phyloP scores from a whole-genome alignment of 179 eudicot species.

The Silene coronaria region DNA sequence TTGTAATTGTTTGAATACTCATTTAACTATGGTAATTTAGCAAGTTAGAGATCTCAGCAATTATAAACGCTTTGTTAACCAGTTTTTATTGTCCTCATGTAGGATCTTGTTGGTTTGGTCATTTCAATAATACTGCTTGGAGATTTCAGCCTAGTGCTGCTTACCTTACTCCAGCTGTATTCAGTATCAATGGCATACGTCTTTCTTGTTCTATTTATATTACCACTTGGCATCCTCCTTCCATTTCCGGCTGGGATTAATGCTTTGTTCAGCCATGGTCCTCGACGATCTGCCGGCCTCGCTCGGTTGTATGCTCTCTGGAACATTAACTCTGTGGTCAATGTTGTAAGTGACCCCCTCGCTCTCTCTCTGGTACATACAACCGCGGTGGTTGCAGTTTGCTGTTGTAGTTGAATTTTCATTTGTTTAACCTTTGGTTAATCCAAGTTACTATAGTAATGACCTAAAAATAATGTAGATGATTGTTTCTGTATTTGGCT shows the following conservation, averaged over 20 bases:
- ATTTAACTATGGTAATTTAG: background rate
- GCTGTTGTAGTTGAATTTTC: background rate
- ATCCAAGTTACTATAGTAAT: background rate
- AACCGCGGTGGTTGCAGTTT: background rate
- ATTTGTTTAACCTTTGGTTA: background rate
- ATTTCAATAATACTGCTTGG: slow-evolving; percentile 80
- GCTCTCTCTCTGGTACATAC: background rate
- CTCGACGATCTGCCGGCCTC: slow-evolving; percentile 82
- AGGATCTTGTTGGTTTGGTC: slow-evolving; percentile 96
- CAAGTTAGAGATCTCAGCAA: background rate
- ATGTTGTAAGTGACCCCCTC: slow-evolving; percentile 68
- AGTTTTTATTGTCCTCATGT: slow-evolving; percentile 29
- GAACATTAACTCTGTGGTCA: slow-evolving; percentile 79
- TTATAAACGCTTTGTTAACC: background rate
- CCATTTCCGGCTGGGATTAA: slow-evolving; percentile 95
- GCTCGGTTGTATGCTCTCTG: slow-evolving; percentile 91
- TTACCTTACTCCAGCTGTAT: slow-evolving; percentile 81
- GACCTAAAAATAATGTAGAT: background rate
- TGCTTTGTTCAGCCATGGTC: slow-evolving; percentile 95
- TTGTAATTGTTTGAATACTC: background rate
- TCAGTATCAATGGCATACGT: slow-evolving; percentile 73
- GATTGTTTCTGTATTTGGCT: background rate
- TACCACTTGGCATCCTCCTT: slow-evolving; percentile 82
- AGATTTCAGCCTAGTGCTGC: slow-evolving; percentile 89
- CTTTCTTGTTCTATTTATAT: slow-evolving; percentile 56